Percentiles rank a stretch among this genome's conserved stretches.
These are phyloP conservation scores for Boletus speciosus DNA, from an alignment of 768 basidiomycete species.

Conservation along the genomic window DNA sequence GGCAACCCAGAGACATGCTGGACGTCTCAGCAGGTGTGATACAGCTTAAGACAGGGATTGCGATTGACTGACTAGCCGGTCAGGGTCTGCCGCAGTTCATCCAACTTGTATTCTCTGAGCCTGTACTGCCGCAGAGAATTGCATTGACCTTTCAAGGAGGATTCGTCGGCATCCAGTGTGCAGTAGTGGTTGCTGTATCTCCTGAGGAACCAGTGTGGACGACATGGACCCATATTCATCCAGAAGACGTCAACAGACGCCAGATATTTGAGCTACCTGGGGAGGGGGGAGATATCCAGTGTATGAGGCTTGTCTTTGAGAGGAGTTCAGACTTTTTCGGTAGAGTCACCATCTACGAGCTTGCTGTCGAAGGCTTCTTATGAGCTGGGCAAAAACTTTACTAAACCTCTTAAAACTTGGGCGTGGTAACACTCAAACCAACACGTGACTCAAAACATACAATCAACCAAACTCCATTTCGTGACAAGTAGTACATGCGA, in stretches of 20 bases:
- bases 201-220: slow-evolving; percentile 44
- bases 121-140: slow-evolving; percentile 61
- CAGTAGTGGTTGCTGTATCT: slow-evolving; percentile 40
- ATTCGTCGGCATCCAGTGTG: slow-evolving; percentile 71
- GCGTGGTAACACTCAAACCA: too few relatives aligned
- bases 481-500: slow-evolving; percentile 12
- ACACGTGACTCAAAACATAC: slow-evolving; percentile 10
- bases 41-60: neutral
- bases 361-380: slow-evolving; percentile 35
- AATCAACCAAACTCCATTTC: slow-evolving; percentile 29
- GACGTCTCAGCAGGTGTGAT: slow-evolving; percentile 56
- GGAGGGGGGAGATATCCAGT: slow-evolving; percentile 31
- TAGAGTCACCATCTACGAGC: slow-evolving; percentile 70
- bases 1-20: slow-evolving; percentile 77
- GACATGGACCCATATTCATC: slow-evolving; percentile 55
- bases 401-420: neutral
- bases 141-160: slow-evolving; percentile 81
- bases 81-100: slow-evolving; percentile 82
- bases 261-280: slow-evolving; percentile 35
- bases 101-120: slow-evolving; percentile 53
- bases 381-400: neutral
- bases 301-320: slow-evolving; percentile 69
- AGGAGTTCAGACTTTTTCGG: slow-evolving; percentile 86
- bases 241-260: slow-evolving; percentile 67
- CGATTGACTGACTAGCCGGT: slow-evolving; percentile 7